Evolutionary conservation across 2,329 filamentous ascomycete genomes (phyloP), one percentile per base, ranked within the genome.

Genomic region (Cladosporium sphaerospermum): DNA sequence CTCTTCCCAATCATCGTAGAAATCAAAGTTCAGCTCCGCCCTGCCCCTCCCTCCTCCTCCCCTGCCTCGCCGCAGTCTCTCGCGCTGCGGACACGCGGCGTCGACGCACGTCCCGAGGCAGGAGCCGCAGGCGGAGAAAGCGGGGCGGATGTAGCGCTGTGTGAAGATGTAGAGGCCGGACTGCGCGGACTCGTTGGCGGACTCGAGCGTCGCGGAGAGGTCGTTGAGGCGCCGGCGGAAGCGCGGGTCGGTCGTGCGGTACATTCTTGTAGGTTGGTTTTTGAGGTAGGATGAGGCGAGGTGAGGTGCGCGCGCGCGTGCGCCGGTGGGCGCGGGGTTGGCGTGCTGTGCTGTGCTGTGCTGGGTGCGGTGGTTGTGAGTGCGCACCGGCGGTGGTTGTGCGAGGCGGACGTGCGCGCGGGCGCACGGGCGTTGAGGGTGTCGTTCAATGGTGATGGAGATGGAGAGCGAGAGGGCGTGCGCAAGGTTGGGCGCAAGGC

Each of bases 1-100:
- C 43, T 80, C 77, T 56, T 96, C 89, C 92, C 92, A 97, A 70
- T 96, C 92, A 70, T 96, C 92, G 73, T 97, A 97, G 69, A 97
- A 97, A 69, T 96, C 92, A 67, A 97, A 97, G 64, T 82, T 91
- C 63, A 87, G 82, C 71, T 96, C 91, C 28, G 90, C 87, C 48
- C 83, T 71, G 2, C 81, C 82, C 56, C 75, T 68, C 53, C 88
- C 82, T 32, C 70, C 64, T 85, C 81, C 82, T 56, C 75, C 68
- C 53, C 88, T 82, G 31, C 70, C 64, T 85, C 82, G 33, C 85
- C 90, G 1, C 87, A 84, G 43, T 46, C 66, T 58, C 59, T 70
- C 58, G 61, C 64, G 61, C 60, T 70, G 60, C n/a, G 68, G 68
- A 57, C 70, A 69, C 33, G 62, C 63, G 34, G 69, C 77, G 42